These are phyloP conservation scores for Macroventuria anomochaeta DNA, from an alignment of 2,329 filamentous ascomycete species.

Conservation along the genomic window DNA sequence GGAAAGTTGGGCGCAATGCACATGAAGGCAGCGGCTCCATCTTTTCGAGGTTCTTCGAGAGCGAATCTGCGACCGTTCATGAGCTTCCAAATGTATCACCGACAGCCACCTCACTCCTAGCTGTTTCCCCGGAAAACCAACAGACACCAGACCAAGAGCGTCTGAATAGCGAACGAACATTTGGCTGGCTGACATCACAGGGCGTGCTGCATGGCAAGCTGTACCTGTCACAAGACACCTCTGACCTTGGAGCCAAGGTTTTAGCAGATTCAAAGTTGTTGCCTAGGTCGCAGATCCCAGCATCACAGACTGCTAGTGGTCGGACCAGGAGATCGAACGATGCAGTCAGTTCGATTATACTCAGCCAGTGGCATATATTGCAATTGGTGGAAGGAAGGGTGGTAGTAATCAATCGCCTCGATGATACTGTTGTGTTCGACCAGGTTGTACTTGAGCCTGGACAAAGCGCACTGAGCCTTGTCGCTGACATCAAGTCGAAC, in stretches of 20 bases:
- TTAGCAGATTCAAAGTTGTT: constrained; percentile 82
- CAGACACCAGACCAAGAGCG: constrained; percentile 61
- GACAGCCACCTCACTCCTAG: constrained; percentile 69
- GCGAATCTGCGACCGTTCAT: constrained; percentile 78
- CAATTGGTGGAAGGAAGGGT: constrained; percentile 82
- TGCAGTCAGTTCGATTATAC: constrained; percentile 76
- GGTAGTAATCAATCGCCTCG: constrained; percentile 84
- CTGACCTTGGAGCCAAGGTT: constrained; percentile 74
- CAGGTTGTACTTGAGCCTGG: constrained; percentile 82
- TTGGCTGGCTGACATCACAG: constrained; percentile 88
- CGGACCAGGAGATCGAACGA: constrained; percentile 72
- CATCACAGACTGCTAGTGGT: constrained; percentile 68
- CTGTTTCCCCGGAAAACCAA: constrained; percentile 74
- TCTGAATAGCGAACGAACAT: constrained; percentile 70
- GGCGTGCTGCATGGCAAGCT: constrained; percentile 89
- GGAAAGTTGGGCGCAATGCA: constrained; percentile 73
- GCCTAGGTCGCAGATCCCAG: constrained; percentile 73
- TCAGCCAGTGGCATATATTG: constrained; percentile 94
- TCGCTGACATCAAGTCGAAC: constrained; percentile 90
- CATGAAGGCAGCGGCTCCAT: constrained; percentile 83
- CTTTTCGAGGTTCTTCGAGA: constrained; percentile 87
- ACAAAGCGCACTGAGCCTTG: constrained; percentile 80
- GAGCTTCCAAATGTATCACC: constrained; percentile 69
- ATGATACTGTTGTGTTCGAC: constrained; percentile 84
- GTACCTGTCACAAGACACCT: constrained; percentile 64